Base-by-base conservation (phyloP, 352 stramenopile species). In the Globisporangium middletonii region DNA sequence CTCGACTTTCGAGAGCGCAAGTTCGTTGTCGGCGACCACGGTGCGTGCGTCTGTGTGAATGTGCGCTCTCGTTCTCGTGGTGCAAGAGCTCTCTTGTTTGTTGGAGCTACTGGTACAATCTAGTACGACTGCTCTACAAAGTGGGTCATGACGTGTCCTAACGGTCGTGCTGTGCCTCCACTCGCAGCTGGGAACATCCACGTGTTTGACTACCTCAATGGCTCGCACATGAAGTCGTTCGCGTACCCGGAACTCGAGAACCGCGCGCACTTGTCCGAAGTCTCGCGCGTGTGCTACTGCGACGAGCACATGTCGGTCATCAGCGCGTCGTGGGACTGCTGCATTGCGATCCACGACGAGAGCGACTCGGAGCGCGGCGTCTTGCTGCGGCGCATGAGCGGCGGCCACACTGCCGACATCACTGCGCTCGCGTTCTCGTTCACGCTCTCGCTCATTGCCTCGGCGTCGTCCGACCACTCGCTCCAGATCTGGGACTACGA, bases 401-500 rank as follows among this genome's bases (percentile, higher is more conserved):
- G 80, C 33, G 84, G 83, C 30, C 88, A 96, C 63, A 67, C 60
- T 7, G 71, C 72, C 15, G 87, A 96, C 62, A 93, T 96, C 60
- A 86, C 82, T 15, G 72, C 84, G 26, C 69, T 96, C 43, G 72
- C 59, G 49, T 93, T 89, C 59, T 94, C 79, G 50, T 73, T 77
- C 41, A 64, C 79, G 18, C 63, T 95, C 19, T 91, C 80, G n/a
- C 60, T 95, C 8, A 69, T 96, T 51, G 86, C 83, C 0, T 89
- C 82, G 0, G 86, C 83, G 5, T 83, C 80, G 13, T 82, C 78
- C 2, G 82, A 94, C 50, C 72, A 67, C 53, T 73, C 71, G 37
- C 73, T 95, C 12, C 79, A 89, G 59, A 59, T 94, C 33, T 96
- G 87, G 87, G 78, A 91, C 59, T 96, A 92, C 69, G 87, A 96